Base-by-base conservation (phyloP, 495 filamentous ascomycete species). In the Oleoguttula mirabilis region DNA sequence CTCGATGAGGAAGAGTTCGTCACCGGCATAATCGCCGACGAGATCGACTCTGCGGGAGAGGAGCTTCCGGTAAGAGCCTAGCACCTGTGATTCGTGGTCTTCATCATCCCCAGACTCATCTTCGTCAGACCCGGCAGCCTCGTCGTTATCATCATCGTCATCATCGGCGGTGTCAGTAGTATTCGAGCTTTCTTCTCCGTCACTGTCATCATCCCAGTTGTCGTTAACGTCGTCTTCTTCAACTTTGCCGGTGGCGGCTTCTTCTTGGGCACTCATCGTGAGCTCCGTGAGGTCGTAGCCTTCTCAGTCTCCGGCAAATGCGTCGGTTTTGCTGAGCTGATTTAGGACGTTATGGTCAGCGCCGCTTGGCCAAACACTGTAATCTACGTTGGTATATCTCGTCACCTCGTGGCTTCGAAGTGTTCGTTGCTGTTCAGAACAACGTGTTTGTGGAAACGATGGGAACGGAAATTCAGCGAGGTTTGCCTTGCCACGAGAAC, bases 1-100 rank as follows among this genome's bases (percentile, higher is more conserved):
- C 47, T 88, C 77, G 28, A 88, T 65, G 7, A 82, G 55, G 59
- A 85, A 85, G 1, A 76, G 64, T 44, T 83, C 81, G 34, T 70
- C 66, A 12, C 82, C 82, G 8, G 77, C 77, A 59, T 81, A 85
- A 52, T 87, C 82, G 2, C 82, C 79, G 2, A 81, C 67, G 1
- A 82, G 63, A 54, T 82, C 77, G 23, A 81, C 57, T 15, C 53
- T 47, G 4, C 61, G 50, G 8, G 56, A 48, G 14, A 40, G 41
- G 8, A 61, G 41, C 15, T 30, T 52, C 11, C 41, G 40, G 43
- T 65, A 65, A 46, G 52, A 14, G 11, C 33, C n/a, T 6, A 48
- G 21, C 1, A 52, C 39, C 7, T 45, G 12, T 15, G 15, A 19
- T 16, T 46, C 43, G 30, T 28, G 25, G 7, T n/a, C 27, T 19